Evolutionary conservation across 192 early-diverging fungal species (phyloP).

Genomic region (Backusella westeae): DNA sequence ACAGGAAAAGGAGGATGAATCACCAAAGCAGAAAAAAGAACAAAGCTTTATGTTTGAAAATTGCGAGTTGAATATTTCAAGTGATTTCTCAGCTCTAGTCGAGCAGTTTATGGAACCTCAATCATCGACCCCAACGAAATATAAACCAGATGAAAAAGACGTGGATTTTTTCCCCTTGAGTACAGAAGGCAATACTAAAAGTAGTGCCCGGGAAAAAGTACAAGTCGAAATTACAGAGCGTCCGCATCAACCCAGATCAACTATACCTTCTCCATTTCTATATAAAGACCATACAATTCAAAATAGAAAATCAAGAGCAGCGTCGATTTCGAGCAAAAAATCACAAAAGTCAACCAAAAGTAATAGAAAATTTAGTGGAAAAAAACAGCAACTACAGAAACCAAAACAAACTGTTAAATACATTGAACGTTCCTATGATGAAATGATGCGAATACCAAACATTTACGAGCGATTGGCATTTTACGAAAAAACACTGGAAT

Average conservation of each 20-base stretch:
- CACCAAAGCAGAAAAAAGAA: not conserved
- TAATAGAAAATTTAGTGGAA: not conserved
- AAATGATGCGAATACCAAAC: slow-evolving; percentile 31
- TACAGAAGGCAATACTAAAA: not conserved
- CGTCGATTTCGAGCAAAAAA: slow-evolving; percentile 9
- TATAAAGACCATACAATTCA: not conserved
- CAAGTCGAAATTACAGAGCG: not conserved
- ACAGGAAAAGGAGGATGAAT: not conserved
- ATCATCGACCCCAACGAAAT: not conserved
- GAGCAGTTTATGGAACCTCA: not conserved
- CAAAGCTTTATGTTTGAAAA: not conserved
- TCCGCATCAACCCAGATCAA: not conserved
- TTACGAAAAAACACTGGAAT: slow-evolving; percentile 25
- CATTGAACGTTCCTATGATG: slow-evolving; percentile 21
- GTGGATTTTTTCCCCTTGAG: not conserved
- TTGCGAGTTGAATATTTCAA: not conserved
- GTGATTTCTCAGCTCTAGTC: not conserved
- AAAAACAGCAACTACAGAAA: not conserved
- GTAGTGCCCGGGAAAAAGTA: not conserved
- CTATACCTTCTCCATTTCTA: not conserved
- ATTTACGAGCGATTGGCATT: slow-evolving; percentile 19
- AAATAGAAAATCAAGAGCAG: not conserved
- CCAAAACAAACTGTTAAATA: not conserved
- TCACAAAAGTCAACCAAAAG: not conserved
- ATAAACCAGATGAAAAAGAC: not conserved